Evolutionary conservation across 2,329 filamentous ascomycete genomes (phyloP).

Genomic region (Alternaria panax): DNA sequence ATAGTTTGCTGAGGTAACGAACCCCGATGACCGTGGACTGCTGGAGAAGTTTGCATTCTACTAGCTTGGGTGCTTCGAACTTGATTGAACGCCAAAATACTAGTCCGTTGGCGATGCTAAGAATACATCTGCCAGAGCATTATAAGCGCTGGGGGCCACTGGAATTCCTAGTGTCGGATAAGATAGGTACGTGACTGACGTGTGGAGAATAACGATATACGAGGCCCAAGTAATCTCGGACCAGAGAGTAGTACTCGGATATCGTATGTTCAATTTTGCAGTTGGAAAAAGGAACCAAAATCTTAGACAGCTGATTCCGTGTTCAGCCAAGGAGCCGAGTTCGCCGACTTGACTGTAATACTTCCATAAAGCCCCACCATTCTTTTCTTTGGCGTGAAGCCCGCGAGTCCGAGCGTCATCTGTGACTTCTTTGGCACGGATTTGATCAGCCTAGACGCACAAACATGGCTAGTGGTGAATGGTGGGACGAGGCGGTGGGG

Average conservation of each 20-base stretch:
- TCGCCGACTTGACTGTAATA: not conserved
- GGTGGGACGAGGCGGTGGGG: not conserved
- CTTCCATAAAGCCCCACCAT: not conserved
- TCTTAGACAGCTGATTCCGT: not conserved
- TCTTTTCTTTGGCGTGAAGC: not conserved
- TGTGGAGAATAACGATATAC: not conserved
- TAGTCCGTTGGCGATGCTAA: not conserved
- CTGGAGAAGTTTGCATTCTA: not conserved
- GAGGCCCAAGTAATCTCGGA: not conserved
- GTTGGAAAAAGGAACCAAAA: not conserved
- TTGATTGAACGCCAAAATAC: not conserved
- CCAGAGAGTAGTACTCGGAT: no score
- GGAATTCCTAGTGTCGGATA: no score
- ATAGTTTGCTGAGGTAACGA: not conserved
- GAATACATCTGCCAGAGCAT: no score
- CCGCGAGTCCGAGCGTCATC: not conserved
- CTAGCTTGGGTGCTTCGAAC: not conserved
- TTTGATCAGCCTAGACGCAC: not conserved
- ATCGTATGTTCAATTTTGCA: no score
- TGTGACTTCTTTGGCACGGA: not conserved
- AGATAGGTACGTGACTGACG: not conserved
- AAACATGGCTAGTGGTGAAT: not conserved
- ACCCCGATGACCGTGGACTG: not conserved
- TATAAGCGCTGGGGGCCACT: not conserved
- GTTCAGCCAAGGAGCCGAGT: not conserved